Percentiles rank a stretch among this genome's conserved stretches.
These are phyloP conservation scores for Cystobasidiaceae sp. DNA, from an alignment of 1,284 basidiomycete species.

Conservation along the genomic window DNA sequence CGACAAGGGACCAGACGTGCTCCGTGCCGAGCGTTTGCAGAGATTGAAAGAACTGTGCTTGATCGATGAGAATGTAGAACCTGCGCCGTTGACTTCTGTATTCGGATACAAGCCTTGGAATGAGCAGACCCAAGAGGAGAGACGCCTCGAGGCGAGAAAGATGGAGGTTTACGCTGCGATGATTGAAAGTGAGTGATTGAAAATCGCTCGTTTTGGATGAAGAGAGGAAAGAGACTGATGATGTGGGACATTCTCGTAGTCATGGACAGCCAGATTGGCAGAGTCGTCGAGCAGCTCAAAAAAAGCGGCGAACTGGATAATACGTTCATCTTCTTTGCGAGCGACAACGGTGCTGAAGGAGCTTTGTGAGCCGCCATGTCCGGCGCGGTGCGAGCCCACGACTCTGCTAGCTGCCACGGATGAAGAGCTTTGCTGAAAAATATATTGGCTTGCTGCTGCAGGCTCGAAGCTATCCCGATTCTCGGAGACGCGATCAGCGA, in stretches of 20 bases:
- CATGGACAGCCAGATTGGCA: constrained; percentile 43
- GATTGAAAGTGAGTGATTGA: constrained; percentile 37
- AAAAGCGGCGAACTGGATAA: constrained; percentile 41
- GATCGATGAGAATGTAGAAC: constrained; percentile 15
- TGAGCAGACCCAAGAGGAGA: constrained; percentile 38
- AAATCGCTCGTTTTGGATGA: background rate
- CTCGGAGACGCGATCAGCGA: background rate
- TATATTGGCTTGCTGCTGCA: constrained; percentile 34
- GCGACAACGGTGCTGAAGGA: constrained; percentile 47
- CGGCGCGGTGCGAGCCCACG: too few species aligned
- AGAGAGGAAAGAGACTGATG: background rate
- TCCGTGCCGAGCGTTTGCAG: constrained; percentile 38
- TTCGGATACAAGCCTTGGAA: constrained; percentile 36
- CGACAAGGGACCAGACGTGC: constrained; percentile 29
- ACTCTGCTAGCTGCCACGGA: too few species aligned
- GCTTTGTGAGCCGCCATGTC: constrained; percentile 35
- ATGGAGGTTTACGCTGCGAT: constrained; percentile 47
- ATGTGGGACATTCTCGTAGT: background rate
- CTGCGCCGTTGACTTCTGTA: background rate
- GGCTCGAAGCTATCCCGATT: constrained; percentile 33
- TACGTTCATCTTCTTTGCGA: constrained; percentile 45
- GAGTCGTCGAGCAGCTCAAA: background rate
- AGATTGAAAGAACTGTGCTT: constrained; percentile 35
- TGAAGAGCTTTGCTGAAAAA: too few species aligned
- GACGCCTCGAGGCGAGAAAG: constrained; percentile 33